Conservation (phyloP, 2,329 filamentous ascomycete genomes). For the Botryosphaeria dothidea region DNA sequence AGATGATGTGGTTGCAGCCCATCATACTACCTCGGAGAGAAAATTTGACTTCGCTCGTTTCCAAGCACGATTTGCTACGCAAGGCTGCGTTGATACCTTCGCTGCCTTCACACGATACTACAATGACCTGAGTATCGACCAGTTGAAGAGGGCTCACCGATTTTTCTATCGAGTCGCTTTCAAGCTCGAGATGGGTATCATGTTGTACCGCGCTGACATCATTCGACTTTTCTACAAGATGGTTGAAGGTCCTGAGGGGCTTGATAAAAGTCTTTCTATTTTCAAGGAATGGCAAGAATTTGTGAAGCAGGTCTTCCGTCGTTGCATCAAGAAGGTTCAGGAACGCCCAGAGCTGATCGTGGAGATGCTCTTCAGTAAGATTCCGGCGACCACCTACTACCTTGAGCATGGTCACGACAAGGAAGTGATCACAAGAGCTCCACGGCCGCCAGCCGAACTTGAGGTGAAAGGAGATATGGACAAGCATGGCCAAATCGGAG, state of each 20-base stretch:
- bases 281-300: constrained; percentile 93
- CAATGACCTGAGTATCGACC: constrained; percentile 72
- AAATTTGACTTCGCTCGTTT: constrained; percentile 94
- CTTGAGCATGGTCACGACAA: constrained; percentile 89
- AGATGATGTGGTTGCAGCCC: constrained; percentile 72
- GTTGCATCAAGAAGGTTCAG: constrained; percentile 80
- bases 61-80: constrained; percentile 75
- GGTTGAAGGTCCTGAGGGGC: constrained; percentile 81
- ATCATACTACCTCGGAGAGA: constrained; percentile 73
- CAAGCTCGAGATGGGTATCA: constrained; percentile 86
- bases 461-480: constrained; percentile 76
- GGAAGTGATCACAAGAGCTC: constrained; percentile 66
- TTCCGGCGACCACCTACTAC: constrained; percentile 77
- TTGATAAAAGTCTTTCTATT: constrained; percentile 66
- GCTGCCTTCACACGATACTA: constrained; percentile 78
- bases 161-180: constrained; percentile 94
- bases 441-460: constrained; percentile 74
- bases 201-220: constrained; percentile 90
- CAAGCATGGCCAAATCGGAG: constrained; percentile 67
- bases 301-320: constrained; percentile 77
- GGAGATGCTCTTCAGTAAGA: constrained; percentile 94
- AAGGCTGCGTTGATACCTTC: constrained; percentile 87
- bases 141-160: constrained; percentile 88
- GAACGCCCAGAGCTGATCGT: constrained; percentile 82
- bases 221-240: constrained; percentile 85